Evolutionary conservation across 208 protist genomes (phyloP), one percentile per base, ranked within the genome.

Genomic region (Phytomonas sp.): DNA sequence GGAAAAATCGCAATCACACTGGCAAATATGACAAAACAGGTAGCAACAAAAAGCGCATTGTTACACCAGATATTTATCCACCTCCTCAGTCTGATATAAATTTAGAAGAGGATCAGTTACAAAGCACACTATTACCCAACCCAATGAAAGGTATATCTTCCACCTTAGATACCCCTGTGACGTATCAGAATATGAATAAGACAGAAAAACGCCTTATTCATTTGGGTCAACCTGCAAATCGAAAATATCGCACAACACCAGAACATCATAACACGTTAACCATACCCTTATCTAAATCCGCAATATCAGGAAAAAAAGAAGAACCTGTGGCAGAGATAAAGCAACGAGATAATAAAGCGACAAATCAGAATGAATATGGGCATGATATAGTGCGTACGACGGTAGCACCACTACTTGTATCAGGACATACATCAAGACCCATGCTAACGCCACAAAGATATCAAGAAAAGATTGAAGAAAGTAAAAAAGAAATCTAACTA

Each of bases 361-460:
- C 60, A 64, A 68, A 45, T 30, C 26, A 30, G 26, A 72, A 74
- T 64, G 68, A 67, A 30, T 52, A 59, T 19, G 32, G 30, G 19
- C 40, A 66, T 8, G 69, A 66, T 19, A 70, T 62, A 60, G 60
- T 65, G n/a, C 14, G 60, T n/a, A 5, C 23, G 68, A 70, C 77
- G 65, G 73, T 83, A 11, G 86, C 76, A 10, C 78, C 83, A 2
- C 83, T 88, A 40, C 60, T 77, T 0, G 83, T 94, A 45, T 70
- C 73, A 10, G 83, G 89, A 23, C 84, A 92, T 74, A 91, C 89
- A 11, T 90, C 89, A 0, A 77, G 77, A 40, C 86, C 84, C 49
- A 84, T 92, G 80, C 81, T 91, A 52, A 72, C 76, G 37, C 78
- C 76, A 64, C 7, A 42, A 10, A 12, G 12, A 10, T 10, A 64